A percentile compares a stretch with the other conserved stretches of the same genome.
These are phyloP conservation scores for Sporothrix variecibatus DNA, from an alignment of 2,329 filamentous ascomycete genomes.

Conservation along the genomic window DNA sequence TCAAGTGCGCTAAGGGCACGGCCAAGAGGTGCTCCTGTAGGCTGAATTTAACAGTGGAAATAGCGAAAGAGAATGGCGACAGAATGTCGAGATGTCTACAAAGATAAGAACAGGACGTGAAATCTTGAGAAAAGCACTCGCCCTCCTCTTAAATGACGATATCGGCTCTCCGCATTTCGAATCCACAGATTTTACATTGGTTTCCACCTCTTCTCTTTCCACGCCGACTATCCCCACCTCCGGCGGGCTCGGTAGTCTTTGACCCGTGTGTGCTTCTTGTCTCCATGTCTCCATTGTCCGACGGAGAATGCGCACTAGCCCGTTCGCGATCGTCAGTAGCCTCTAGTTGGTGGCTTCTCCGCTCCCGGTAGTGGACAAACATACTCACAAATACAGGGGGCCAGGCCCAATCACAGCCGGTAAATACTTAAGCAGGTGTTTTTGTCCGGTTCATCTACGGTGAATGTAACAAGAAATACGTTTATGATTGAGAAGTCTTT, in stretches of 20 bases:
- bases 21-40: not conserved
- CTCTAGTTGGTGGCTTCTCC: not conserved
- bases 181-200: not conserved
- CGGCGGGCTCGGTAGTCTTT: conserved; percentile 4
- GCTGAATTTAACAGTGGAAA: not conserved
- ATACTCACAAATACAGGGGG: not conserved
- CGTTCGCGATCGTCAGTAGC: not conserved
- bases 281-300: not conserved
- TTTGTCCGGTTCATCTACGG: not conserved
- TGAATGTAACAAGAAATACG: not conserved
- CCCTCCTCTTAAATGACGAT: not conserved
- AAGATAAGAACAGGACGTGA: too few relatives aligned
- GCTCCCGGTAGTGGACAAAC: not conserved
- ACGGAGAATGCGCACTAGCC: conserved; percentile 5
- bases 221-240: not conserved
- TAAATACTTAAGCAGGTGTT: not conserved
- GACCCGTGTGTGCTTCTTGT: not conserved
- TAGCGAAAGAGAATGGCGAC: not conserved
- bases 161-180: not conserved
- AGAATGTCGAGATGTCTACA: too few relatives aligned
- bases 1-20: not conserved
- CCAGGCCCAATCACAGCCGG: not conserved
- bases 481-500: not conserved
- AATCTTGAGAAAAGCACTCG: too few relatives aligned
- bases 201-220: not conserved